These are phyloP conservation scores for Xylariaceae sp. DNA, from an alignment of 2,329 filamentous ascomycete species.

Conservation along the genomic window DNA sequence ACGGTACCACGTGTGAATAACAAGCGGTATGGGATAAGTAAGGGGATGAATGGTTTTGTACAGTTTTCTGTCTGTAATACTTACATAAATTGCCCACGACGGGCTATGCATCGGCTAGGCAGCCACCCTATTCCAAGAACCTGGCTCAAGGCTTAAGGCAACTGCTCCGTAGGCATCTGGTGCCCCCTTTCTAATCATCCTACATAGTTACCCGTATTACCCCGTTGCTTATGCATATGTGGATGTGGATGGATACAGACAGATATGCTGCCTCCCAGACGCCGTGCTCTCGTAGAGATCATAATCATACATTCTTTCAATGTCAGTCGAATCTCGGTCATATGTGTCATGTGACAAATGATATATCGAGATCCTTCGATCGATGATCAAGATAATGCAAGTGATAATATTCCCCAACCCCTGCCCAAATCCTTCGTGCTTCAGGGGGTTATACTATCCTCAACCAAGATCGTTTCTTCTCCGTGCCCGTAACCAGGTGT, in stretches of 20 bases:
- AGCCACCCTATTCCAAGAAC: slow-evolving; percentile 10
- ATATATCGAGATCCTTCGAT: slow-evolving; percentile 7
- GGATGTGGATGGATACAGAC: not conserved
- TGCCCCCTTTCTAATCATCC: not conserved
- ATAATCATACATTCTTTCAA: not conserved
- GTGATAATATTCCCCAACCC: not conserved
- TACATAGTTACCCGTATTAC: not conserved
- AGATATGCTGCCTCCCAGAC: not conserved
- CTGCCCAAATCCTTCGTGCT: not conserved
- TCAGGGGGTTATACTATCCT: no score
- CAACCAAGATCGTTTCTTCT: not conserved
- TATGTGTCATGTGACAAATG: not conserved
- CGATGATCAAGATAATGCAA: slow-evolving; percentile 8
- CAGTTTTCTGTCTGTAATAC: not conserved
- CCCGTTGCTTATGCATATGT: not conserved
- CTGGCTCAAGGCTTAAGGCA: not conserved
- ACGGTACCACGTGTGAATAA: not conserved
- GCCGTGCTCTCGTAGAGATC: no score
- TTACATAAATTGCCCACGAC: not conserved
- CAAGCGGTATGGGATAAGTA: not conserved
- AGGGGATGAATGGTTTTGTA: not conserved
- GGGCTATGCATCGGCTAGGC: not conserved
- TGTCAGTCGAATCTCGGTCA: not conserved
- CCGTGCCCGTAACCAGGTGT: not conserved
- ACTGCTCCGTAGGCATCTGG: not conserved